Percentiles rank a stretch among this genome's conserved stretches.
These are phyloP conservation scores for Paradendryphiella salina DNA, from an alignment of 2,329 filamentous ascomycete species.

Conservation along the genomic window DNA sequence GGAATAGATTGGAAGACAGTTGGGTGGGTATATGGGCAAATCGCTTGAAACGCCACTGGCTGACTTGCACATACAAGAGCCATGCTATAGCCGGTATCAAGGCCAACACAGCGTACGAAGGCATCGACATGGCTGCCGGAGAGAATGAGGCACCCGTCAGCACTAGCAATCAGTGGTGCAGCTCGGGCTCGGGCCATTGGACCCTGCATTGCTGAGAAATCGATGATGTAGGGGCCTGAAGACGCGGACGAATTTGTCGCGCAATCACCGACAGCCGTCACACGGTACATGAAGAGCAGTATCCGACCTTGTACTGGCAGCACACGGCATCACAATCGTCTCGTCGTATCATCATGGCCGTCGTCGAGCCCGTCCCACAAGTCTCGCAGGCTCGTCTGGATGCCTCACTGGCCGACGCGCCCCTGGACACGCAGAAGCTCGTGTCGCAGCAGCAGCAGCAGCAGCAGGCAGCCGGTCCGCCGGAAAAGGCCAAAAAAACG, in stretches of 20 bases:
- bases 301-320: too few species aligned
- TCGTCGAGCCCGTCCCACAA: constrained; percentile 25
- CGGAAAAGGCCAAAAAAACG: constrained; percentile 44
- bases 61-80: constrained; percentile 26
- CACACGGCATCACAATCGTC: too few species aligned
- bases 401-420: constrained; percentile 36
- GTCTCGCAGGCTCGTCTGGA: constrained; percentile 38
- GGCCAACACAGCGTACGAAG: constrained; percentile 24
- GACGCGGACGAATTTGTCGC: too few species aligned
- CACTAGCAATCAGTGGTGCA: not conserved
- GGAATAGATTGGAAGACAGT: constrained; percentile 28
- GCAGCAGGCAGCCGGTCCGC: constrained; percentile 13
- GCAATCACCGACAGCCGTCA: not conserved
- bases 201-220: too few species aligned
- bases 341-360: not conserved
- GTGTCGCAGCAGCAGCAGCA: constrained; percentile 22
- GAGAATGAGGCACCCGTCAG: not conserved
- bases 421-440: constrained; percentile 27
- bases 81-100: constrained; percentile 24
- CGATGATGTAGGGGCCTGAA: too few species aligned
- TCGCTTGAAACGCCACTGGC: constrained; percentile 34
- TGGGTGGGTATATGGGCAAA: constrained; percentile 30
- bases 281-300: not conserved
- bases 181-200: constrained; percentile 2
- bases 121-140: constrained; percentile 22